Percentiles rank a stretch among this genome's conserved stretches.
Evolutionary conservation across 495 filamentous ascomycete genomes (phyloP).

Genomic region (Penicillium soppii): DNA sequence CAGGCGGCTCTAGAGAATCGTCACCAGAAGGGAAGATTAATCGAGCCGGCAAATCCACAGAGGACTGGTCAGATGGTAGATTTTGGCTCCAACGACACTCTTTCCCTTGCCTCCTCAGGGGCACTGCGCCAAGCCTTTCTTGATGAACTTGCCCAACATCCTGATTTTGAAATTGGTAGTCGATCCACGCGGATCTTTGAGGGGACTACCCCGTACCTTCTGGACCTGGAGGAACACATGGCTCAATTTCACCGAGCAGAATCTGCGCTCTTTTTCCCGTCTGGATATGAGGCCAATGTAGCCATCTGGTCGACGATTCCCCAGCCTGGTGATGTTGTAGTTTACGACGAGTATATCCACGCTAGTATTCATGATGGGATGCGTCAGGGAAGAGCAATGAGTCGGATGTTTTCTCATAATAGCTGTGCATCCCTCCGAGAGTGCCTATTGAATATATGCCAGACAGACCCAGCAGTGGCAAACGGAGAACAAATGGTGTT

Average conservation of each 20-base stretch:
- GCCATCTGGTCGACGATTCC: constrained; percentile 61
- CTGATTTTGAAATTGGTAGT: constrained; percentile 12
- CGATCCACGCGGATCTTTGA: constrained; percentile 10
- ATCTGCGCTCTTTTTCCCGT: constrained; percentile 61
- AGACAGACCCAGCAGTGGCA: not conserved
- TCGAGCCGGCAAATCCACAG: not conserved
- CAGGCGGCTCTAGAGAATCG: not conserved
- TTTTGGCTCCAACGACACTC: constrained; percentile 22
- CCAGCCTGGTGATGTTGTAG: constrained; percentile 57
- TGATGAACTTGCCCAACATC: constrained; percentile 13
- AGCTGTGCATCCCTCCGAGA: not conserved
- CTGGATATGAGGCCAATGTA: constrained; percentile 66
- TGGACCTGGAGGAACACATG: constrained; percentile 54
- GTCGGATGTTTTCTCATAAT: constrained; percentile 49
- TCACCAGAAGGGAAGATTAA: not conserved
- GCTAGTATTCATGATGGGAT: constrained; percentile 70
- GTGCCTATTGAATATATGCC: no score
- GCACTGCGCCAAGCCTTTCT: constrained; percentile 10
- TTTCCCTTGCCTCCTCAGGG: constrained; percentile 15
- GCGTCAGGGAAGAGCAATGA: constrained; percentile 47
- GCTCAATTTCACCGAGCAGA: constrained; percentile 57
- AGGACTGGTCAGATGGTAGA: constrained; percentile 6
- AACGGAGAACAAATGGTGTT: constrained; percentile 36
- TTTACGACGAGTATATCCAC: constrained; percentile 68
- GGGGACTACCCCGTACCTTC: constrained; percentile 36